Evolutionary conservation across 1,139 yeast species (phyloP).

Genomic region (Candida pseudoviswanathii): DNA sequence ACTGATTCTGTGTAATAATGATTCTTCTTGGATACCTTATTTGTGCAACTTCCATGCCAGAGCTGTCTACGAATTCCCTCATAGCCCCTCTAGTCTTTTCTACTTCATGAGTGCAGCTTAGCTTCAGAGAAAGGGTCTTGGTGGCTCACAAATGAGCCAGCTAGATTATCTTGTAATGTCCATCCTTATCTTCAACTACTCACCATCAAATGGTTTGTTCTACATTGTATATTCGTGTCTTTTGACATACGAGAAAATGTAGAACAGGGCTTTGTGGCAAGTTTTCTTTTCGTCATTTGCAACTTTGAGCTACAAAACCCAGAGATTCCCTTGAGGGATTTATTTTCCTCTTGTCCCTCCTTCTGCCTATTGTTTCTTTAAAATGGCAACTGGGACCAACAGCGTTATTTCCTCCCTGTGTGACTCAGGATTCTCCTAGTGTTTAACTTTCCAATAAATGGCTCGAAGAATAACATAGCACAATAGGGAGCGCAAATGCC

Average conservation of each 20-base stretch:
- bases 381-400: neutral
- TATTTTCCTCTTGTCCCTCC: neutral
- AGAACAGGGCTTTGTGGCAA: neutral
- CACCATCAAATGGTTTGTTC: too few species aligned
- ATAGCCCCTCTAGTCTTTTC: too few species aligned
- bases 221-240: neutral
- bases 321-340: neutral
- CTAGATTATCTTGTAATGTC: too few species aligned
- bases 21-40: too few species aligned
- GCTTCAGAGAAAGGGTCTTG: too few species aligned
- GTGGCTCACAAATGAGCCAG: too few species aligned
- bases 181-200: too few species aligned
- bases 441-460: neutral
- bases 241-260: neutral
- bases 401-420: neutral
- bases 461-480: neutral
- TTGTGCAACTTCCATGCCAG: too few species aligned
- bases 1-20: too few species aligned
- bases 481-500: neutral
- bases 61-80: too few species aligned
- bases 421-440: too few species aligned
- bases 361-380: neutral
- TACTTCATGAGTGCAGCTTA: too few species aligned
- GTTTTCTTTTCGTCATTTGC: neutral
- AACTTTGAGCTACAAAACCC: neutral